Percentiles rank a stretch among this genome's conserved stretches.
Conservation (phyloP, 2,329 filamentous ascomycete genomes). For the Fusarium heterosporum region DNA sequence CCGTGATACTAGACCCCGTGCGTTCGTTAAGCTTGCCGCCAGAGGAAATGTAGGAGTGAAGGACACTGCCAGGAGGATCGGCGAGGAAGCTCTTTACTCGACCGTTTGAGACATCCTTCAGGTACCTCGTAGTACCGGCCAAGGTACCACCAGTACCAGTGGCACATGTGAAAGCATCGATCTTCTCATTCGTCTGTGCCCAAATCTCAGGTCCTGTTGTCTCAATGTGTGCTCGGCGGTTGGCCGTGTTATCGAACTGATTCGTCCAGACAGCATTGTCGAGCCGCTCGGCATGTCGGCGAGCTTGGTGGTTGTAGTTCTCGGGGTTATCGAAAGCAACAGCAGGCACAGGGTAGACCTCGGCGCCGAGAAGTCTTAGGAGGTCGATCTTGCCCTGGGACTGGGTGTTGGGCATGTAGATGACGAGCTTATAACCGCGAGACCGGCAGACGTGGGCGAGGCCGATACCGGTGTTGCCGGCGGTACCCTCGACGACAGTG, state of each 20-base stretch:
- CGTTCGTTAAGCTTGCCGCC: slow-evolving; percentile 87
- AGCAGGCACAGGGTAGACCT: slow-evolving; percentile 95
- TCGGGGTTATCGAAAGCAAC: slow-evolving; percentile 94
- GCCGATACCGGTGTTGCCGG: slow-evolving; percentile 97
- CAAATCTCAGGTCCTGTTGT: slow-evolving; percentile 98
- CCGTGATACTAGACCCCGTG: slow-evolving; percentile 88
- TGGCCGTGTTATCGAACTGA: slow-evolving; percentile 97
- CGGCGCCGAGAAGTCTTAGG: slow-evolving; percentile 87
- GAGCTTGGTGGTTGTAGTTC: slow-evolving; percentile 98
- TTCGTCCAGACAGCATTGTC: slow-evolving; percentile 98
- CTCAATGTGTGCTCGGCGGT: slow-evolving; percentile 93
- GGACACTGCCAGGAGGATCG: slow-evolving; percentile 91
- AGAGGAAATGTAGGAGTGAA: slow-evolving; percentile 90
- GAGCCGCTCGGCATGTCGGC: slow-evolving; percentile 84
- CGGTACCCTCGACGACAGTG: slow-evolving; percentile 96
- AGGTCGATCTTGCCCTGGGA: slow-evolving; percentile 98
- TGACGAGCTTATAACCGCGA: slow-evolving; percentile 92
- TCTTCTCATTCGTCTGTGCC: slow-evolving; percentile 84
- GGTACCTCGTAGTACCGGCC: slow-evolving; percentile 86
- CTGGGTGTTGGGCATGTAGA: slow-evolving; percentile 99
- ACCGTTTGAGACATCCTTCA: slow-evolving; percentile 85
- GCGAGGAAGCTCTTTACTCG: slow-evolving; percentile 89
- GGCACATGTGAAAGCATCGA: slow-evolving; percentile 95
- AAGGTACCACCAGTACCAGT: slow-evolving; percentile 94
- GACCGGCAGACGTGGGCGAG: slow-evolving; percentile 95